Evolutionary conservation across 805 yeast species (phyloP).

Genomic region (Candida khao-thaluensis): DNA sequence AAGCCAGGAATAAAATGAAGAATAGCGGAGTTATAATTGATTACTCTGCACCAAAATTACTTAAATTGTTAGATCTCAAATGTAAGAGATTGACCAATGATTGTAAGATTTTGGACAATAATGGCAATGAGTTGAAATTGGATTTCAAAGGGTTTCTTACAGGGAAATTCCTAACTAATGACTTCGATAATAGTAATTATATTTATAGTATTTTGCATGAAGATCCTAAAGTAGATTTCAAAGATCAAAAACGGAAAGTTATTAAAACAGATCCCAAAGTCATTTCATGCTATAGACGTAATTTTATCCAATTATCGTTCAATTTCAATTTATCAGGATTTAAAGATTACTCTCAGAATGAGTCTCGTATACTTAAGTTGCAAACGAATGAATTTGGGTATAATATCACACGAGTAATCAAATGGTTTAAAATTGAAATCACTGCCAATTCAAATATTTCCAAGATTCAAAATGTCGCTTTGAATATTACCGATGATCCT

Average conservation of each 20-base stretch:
- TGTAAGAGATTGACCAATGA: conserved; percentile 16
- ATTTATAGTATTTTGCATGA: conserved; percentile 13
- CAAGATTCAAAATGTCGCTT: conserved; percentile 29
- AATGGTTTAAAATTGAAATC: conserved; percentile 38
- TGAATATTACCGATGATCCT: conserved; percentile 25
- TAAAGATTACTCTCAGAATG: conserved; percentile 14
- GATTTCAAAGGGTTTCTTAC: conserved; percentile 38
- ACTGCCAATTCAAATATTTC: conserved; percentile 35
- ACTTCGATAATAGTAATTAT: conserved; percentile 38
- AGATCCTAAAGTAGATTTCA: conserved; percentile 1
- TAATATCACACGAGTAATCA: conserved; percentile 34
- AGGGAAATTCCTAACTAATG: conserved; percentile 44
- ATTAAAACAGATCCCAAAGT: conserved; percentile 30
- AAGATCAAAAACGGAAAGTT: conserved; percentile 11
- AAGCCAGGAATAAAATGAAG: conserved; percentile 5
- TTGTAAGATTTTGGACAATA: conserved; percentile 29
- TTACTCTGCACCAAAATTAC: conserved; percentile 25
- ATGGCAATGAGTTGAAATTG: conserved; percentile 25
- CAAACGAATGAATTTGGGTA: conserved; percentile 38
- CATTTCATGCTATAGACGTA: conserved; percentile 47
- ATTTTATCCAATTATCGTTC: conserved; percentile 36
- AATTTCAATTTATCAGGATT: conserved; percentile 31
- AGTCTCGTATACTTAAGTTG: conserved; percentile 28
- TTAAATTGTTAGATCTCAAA: conserved; percentile 30
- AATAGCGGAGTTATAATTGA: conserved; percentile 20